Conservation (phyloP, 106 monocot species). For the Dioscorea dumetorum region DNA sequence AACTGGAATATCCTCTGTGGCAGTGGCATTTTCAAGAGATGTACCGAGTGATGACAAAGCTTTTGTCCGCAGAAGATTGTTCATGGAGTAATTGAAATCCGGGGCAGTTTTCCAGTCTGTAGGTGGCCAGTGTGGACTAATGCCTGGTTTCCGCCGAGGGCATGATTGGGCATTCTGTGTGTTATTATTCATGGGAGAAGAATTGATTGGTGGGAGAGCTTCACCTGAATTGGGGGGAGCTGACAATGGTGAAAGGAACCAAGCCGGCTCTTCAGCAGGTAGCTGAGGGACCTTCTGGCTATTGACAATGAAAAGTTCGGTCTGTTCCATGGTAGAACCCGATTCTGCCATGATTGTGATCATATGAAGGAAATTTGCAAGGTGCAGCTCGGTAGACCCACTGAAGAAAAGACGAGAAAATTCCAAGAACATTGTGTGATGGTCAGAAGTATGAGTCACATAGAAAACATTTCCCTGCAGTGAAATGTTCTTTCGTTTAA, state of each 20-base stretch:
- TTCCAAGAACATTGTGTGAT: slow-evolving; percentile 78
- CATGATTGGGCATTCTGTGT: slow-evolving; percentile 8
- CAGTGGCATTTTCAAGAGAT: background rate
- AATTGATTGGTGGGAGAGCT: slow-evolving; percentile 1
- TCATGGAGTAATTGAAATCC: slow-evolving; percentile 17
- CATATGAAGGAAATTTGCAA: slow-evolving; percentile 98
- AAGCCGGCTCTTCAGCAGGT: slow-evolving; percentile 55
- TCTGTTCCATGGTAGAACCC: slow-evolving; percentile 53
- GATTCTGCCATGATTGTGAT: slow-evolving; percentile 72
- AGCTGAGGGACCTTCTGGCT: slow-evolving; percentile 71
- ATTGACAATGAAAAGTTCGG: slow-evolving; percentile 70
- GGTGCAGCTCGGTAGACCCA: slow-evolving; percentile 64
- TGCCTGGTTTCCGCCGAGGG: slow-evolving; percentile 23
- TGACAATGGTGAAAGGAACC: slow-evolving; percentile 43
- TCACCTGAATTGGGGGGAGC: background rate
- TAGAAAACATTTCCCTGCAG: slow-evolving; percentile 73
- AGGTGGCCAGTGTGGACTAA: slow-evolving; percentile 55
- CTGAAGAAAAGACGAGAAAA: slow-evolving; percentile 75
- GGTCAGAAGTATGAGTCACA: slow-evolving; percentile 35
- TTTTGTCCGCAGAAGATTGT: slow-evolving; percentile 9
- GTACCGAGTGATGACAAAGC: background rate
- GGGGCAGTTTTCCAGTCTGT: slow-evolving; percentile 67
- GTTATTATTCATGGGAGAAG: background rate
- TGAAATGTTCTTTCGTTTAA: background rate
- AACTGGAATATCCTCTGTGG: slow-evolving; percentile 21